These are phyloP conservation scores for Fomes fomentarius DNA, from an alignment of 1,284 basidiomycete species.

Conservation along the genomic window DNA sequence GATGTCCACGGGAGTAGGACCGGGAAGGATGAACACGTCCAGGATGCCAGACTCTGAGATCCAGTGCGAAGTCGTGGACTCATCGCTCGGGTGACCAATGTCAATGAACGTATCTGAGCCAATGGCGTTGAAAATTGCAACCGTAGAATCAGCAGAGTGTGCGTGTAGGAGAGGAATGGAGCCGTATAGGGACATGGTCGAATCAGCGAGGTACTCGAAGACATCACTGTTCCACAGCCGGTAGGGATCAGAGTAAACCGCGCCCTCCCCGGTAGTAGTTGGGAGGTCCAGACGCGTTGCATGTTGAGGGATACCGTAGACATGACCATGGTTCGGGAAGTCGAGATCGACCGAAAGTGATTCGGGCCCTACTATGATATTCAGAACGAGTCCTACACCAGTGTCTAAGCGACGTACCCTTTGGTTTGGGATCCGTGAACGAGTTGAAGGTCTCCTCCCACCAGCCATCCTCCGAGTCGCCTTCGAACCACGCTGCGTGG, in stretches of 20 bases:
- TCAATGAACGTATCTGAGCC: constrained; percentile 98
- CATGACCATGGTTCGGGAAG: constrained; percentile 88
- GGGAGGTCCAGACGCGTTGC: constrained; percentile 91
- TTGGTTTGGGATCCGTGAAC: constrained; percentile 93
- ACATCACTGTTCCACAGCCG: constrained; percentile 96
- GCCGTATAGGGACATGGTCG: constrained; percentile 91
- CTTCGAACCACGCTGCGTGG: constrained; percentile 81
- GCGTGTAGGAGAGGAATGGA: constrained; percentile 94
- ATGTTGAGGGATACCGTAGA: constrained; percentile 97
- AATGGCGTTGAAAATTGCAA: constrained; percentile 90
- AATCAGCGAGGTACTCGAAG: constrained; percentile 94
- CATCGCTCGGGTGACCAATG: constrained; percentile 66
- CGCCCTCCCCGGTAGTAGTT: constrained; percentile 73
- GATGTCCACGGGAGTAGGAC: constrained; percentile 80
- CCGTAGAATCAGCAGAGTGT: constrained; percentile 82
- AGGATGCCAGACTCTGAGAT: constrained; percentile 96
- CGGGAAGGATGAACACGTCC: constrained; percentile 92
- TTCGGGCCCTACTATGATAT: constrained; percentile 74
- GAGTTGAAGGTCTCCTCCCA: constrained; percentile 91
- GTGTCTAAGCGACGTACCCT: constrained; percentile 57
- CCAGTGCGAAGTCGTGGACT: constrained; percentile 90
- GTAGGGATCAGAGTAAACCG: constrained; percentile 88
- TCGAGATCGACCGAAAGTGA: constrained; percentile 91
- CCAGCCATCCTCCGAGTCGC: constrained; percentile 77
- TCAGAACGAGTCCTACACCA: background rate